Evolutionary conservation across 805 yeast species (phyloP), one percentile per base, ranked within the genome.

Genomic region (Nakazawaea sp.): DNA sequence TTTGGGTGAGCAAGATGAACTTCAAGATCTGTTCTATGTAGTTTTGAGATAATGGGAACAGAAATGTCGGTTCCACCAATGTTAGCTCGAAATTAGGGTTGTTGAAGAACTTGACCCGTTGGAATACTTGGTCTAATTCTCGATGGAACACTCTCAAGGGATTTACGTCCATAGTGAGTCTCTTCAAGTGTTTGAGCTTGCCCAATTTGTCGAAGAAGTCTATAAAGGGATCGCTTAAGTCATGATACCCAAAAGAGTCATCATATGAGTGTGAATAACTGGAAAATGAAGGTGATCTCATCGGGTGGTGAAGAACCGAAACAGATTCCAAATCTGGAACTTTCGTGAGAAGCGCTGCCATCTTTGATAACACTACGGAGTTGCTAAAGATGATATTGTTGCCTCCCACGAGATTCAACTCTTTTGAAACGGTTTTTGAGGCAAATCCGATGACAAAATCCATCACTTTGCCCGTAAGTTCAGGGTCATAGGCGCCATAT

Each of bases 41-140:
- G 21, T 32, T 30, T 8, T 15, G 11, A 5, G 36, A 17, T 4
- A 30, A 11, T 12, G 41, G 41, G 26, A 25, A 38, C 9, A 29
- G 13, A 20, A 38, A 32, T 17, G 41, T 32, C 6, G 36, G 36
- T 16, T 38, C 36, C 9, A 27, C 18, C 6, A 38, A 17, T 13
- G 18, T 21, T 18, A 38, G 19, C 12, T 32, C 26, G 11, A 33
- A 21, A n/a, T 33, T 13, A 16, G 5, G 12, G 4, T 17, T 2
- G 10, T 8, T 8, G 9, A 17, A 32, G 13, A 11, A 5, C 13
- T 20, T 10, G 16, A 21, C 23, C 13, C 32, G 15, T 8, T 32
- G 10, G 29, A 35, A 35, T 4, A 31, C 21, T 11, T 19, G 23
- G 15, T 3, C n/a, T 9, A 31, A 7, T 20, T 27, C 32, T 9